Conservation (phyloP, 164 flowering plant genomes). For the Tinospora cordifolia region DNA sequence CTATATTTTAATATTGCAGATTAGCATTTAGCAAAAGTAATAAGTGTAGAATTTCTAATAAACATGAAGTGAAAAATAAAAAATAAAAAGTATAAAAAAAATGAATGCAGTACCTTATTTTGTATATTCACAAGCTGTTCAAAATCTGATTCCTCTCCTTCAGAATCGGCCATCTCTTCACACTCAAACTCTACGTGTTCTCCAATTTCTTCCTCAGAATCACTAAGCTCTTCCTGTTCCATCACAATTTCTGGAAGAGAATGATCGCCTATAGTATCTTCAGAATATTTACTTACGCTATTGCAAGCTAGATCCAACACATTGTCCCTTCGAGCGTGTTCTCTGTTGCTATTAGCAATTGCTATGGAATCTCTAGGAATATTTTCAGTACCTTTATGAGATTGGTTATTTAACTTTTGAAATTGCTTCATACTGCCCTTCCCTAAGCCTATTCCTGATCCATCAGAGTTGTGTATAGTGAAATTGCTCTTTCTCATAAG, state of each 20-base stretch:
- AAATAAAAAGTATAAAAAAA: conserved; percentile 4
- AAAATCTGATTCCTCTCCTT: conserved; percentile 51
- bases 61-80: not conserved
- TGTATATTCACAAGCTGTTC: conserved; percentile 31
- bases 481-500: conserved; percentile 14
- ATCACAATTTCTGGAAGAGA: conserved; percentile 77
- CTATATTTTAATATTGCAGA: too few relatives aligned
- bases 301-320: conserved; percentile 14
- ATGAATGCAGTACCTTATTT: conserved; percentile 39
- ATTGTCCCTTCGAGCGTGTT: conserved; percentile 14
- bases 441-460: conserved; percentile 12
- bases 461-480: conserved; percentile 11
- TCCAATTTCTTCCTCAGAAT: conserved; percentile 83
- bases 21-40: not conserved
- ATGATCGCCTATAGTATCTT: conserved; percentile 35
- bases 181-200: conserved; percentile 89
- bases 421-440: conserved; percentile 7
- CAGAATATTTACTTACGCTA: conserved; percentile 13
- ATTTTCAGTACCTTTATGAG: conserved; percentile 6
- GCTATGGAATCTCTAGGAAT: conserved; percentile 6
- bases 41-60: not conserved
- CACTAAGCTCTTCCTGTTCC: conserved; percentile 98
- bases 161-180: conserved; percentile 95
- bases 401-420: not conserved
- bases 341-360: conserved; percentile 6